Evolutionary conservation across 2,329 filamentous ascomycete species (phyloP).

Genomic region (Chaetomium sp.): DNA sequence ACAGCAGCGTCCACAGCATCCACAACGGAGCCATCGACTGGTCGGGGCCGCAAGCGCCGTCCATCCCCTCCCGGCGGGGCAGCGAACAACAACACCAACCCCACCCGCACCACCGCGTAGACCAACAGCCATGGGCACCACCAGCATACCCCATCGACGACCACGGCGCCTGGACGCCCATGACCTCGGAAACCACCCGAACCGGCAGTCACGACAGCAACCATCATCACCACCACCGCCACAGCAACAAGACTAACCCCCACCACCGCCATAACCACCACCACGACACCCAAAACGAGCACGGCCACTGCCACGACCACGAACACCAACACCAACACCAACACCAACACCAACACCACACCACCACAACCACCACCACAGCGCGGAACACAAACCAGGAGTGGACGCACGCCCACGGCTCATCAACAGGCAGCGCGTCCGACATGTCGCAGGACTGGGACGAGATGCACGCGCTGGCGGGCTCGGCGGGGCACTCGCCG

Average conservation of each 20-base stretch:
- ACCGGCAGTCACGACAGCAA: neutral
- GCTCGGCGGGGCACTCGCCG: neutral
- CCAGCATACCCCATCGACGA: neutral
- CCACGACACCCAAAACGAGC: neutral
- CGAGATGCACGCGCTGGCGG: constrained; percentile 15
- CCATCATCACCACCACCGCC: neutral
- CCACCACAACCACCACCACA: neutral
- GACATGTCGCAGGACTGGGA: constrained; percentile 31
- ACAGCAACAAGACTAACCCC: neutral
- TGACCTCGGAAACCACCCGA: constrained; percentile 6
- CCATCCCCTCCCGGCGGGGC: constrained; percentile 1
- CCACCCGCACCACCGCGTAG: constrained; percentile 10
- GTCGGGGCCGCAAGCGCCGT: constrained; percentile 12
- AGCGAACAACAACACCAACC: constrained; percentile 6
- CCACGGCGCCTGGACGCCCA: constrained; percentile 19
- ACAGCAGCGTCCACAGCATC: neutral
- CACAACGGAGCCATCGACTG: constrained; percentile 3
- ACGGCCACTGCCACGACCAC: no score
- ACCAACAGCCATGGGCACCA: constrained; percentile 14
- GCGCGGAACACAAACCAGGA: constrained; percentile 12
- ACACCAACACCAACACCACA: no score
- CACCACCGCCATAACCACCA: neutral
- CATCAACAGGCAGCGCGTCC: neutral
- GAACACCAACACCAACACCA: no score
- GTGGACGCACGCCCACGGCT: constrained; percentile 15